These are phyloP conservation scores for Waltergamsia citrina DNA, from an alignment of 2,329 filamentous ascomycete genomes.

Conservation along the genomic window DNA sequence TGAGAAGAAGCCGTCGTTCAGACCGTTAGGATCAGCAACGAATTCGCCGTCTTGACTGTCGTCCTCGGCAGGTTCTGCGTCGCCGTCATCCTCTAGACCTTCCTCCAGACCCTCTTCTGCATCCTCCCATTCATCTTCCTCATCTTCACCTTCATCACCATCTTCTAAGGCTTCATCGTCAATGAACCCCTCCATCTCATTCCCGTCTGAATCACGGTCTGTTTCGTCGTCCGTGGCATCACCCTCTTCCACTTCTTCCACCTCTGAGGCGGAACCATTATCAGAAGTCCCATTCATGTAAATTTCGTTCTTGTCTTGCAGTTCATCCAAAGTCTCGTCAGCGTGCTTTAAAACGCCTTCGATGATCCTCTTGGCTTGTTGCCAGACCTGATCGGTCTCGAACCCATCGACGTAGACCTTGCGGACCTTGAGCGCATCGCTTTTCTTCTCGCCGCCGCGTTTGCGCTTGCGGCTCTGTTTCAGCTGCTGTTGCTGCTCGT, in stretches of 20 bases:
- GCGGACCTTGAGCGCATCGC: constrained; percentile 61
- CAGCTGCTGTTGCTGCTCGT: constrained; percentile 60
- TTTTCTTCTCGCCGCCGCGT: constrained; percentile 40
- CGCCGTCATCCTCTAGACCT: constrained; percentile 22
- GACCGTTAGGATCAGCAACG: constrained; percentile 59
- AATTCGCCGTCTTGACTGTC: constrained; percentile 37
- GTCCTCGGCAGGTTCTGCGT: constrained; percentile 26
- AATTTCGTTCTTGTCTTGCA: constrained; percentile 36
- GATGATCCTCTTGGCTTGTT: constrained; percentile 81
- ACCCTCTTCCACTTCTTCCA: constrained; percentile 25
- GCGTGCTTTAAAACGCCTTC: constrained; percentile 41
- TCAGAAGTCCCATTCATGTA: constrained; percentile 5
- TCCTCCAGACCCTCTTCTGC: constrained; percentile 23
- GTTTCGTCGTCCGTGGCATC: constrained; percentile 8
- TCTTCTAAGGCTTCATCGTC: constrained; percentile 14
- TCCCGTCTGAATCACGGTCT: background rate
- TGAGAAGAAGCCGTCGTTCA: constrained; percentile 97
- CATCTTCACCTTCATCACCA: constrained; percentile 19
- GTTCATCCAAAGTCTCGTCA: constrained; percentile 32
- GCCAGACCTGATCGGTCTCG: constrained; percentile 82
- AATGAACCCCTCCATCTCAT: constrained; percentile 13
- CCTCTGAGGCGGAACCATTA: constrained; percentile 4
- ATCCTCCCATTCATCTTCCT: constrained; percentile 22
- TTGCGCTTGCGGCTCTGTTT: constrained; percentile 73
- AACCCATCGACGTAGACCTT: constrained; percentile 84